Evolutionary conservation across 1,284 basidiomycete genomes (phyloP).

Genomic region (Trichosporon coremiiforme): DNA sequence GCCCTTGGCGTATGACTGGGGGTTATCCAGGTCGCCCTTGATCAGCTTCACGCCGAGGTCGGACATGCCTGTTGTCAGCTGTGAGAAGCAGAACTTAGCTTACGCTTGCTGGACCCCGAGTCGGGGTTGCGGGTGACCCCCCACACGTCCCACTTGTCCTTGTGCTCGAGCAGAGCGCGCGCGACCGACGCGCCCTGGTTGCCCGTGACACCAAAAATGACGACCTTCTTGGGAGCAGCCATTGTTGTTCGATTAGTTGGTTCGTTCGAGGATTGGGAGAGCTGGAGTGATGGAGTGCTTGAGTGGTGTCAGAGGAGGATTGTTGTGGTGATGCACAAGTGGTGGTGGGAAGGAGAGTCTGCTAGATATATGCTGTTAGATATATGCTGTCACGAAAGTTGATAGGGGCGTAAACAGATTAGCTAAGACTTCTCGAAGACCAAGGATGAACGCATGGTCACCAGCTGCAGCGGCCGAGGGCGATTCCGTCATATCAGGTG

Average conservation of each 20-base stretch:
- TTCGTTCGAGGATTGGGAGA: too few species aligned
- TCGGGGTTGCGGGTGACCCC: constrained; percentile 36
- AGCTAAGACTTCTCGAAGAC: background rate
- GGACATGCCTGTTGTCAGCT: constrained; percentile 27
- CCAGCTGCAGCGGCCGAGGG: too few species aligned
- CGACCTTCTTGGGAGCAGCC: constrained; percentile 22
- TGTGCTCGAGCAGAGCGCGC: constrained; percentile 27
- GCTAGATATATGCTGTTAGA: background rate
- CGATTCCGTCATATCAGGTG: background rate
- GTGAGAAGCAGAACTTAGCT: background rate
- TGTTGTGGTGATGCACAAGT: background rate
- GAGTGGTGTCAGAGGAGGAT: too few species aligned
- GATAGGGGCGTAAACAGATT: background rate
- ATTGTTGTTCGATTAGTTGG: background rate
- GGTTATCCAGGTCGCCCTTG: constrained; percentile 34
- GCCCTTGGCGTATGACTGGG: constrained; percentile 28
- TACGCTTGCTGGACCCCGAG: background rate
- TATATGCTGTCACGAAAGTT: background rate
- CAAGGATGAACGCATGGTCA: background rate
- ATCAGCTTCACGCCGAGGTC: constrained; percentile 33
- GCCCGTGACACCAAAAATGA: constrained; percentile 34
- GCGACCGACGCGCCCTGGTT: constrained; percentile 32
- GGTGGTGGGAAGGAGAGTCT: background rate
- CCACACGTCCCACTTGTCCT: constrained; percentile 24
- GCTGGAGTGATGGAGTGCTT: too few species aligned